phyloP scores from a whole-genome alignment of 2,329 filamentous ascomycete genomes.

The Tolypocladium paradoxum region DNA sequence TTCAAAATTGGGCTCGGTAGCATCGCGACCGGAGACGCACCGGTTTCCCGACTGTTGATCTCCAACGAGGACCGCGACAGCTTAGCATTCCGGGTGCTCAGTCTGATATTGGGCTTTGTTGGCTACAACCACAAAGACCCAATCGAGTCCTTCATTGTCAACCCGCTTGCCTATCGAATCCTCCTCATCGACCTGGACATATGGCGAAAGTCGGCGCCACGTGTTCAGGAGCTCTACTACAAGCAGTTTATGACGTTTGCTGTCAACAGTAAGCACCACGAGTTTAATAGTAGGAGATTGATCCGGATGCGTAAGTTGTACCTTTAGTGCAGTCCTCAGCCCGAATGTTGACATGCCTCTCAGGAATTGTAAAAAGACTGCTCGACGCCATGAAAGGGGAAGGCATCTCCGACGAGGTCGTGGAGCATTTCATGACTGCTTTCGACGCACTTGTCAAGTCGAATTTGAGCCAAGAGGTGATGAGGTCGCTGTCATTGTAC shows the following conservation, averaged over 20 bases:
- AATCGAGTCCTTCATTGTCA: constrained; percentile 85
- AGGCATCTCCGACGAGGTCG: constrained; percentile 57
- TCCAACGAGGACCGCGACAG: constrained; percentile 42
- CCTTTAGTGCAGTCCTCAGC: neutral
- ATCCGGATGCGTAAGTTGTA: constrained; percentile 71
- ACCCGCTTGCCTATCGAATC: constrained; percentile 86
- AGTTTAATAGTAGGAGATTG: constrained; percentile 82
- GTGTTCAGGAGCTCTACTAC: constrained; percentile 84
- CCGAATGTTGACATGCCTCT: constrained; percentile 7
- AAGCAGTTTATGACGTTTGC: constrained; percentile 84
- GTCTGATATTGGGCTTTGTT: constrained; percentile 72
- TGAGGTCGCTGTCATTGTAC: constrained; percentile 80
- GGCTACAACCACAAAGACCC: constrained; percentile 76
- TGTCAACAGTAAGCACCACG: constrained; percentile 79
- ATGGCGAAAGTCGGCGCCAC: constrained; percentile 69
- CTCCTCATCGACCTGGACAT: constrained; percentile 87
- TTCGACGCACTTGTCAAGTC: constrained; percentile 71
- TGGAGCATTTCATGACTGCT: constrained; percentile 67
- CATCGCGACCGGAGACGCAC: constrained; percentile 16
- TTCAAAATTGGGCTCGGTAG: constrained; percentile 60
- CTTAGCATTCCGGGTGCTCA: constrained; percentile 55
- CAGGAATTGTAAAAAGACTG: constrained; percentile 81
- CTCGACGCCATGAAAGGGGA: constrained; percentile 87
- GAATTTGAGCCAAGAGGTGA: constrained; percentile 72
- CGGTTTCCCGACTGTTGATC: constrained; percentile 30